Conservation (phyloP, 768 basidiomycete genomes). For the Tricholoma furcatifolium region DNA sequence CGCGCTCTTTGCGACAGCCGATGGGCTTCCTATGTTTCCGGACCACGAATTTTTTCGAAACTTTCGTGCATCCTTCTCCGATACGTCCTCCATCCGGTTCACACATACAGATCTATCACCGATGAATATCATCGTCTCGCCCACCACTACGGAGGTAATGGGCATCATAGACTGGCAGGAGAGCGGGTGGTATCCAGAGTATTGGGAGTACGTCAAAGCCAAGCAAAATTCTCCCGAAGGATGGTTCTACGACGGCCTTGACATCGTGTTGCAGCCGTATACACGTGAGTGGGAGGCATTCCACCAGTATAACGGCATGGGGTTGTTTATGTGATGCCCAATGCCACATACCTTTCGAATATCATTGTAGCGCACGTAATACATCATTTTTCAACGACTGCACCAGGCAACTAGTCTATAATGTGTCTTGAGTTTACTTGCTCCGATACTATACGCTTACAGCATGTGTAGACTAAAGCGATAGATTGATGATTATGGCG, state of each 20-base stretch:
- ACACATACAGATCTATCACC: slow-evolving; percentile 1
- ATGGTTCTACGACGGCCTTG: neutral
- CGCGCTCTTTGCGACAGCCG: neutral
- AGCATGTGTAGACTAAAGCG: too few relatives aligned
- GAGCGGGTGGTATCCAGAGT: slow-evolving; percentile 18
- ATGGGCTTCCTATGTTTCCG: neutral
- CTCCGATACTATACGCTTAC: too few relatives aligned
- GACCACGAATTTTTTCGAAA: neutral
- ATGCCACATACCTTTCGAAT: too few relatives aligned
- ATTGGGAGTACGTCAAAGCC: slow-evolving; percentile 18
- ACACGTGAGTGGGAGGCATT: neutral
- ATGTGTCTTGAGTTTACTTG: too few relatives aligned
- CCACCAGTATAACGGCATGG: neutral
- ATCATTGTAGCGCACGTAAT: too few relatives aligned
- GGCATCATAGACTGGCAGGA: slow-evolving; percentile 21
- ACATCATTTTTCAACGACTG: too few relatives aligned
- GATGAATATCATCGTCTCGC: neutral
- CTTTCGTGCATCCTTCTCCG: neutral
- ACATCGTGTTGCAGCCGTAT: neutral
- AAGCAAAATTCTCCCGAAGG: neutral
- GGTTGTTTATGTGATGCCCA: too few relatives aligned
- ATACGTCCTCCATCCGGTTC: neutral
- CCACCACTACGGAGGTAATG: slow-evolving; percentile 10
- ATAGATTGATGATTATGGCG: too few relatives aligned
- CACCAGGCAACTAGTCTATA: too few relatives aligned